Evolutionary conservation across 345 rosid genomes (phyloP).

Genomic region (Populus davidiana): DNA sequence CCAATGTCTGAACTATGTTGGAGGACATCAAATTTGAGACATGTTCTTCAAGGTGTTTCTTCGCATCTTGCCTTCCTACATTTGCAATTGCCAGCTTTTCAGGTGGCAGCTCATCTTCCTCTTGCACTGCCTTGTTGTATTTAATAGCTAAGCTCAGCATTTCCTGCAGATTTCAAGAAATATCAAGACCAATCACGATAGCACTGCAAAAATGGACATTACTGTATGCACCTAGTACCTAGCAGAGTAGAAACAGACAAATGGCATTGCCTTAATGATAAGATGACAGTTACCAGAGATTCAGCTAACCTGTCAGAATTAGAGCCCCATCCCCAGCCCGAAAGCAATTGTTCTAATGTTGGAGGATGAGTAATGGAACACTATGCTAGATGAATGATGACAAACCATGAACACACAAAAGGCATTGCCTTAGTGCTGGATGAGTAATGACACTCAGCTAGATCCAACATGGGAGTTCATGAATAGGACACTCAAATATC

Average conservation of each 20-base stretch:
- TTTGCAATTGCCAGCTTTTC: conserved; percentile 92
- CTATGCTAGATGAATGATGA: background rate
- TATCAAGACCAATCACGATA: background rate
- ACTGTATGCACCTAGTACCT: background rate
- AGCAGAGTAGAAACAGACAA: background rate
- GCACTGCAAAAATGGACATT: background rate
- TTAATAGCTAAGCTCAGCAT: conserved; percentile 78
- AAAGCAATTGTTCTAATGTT: background rate
- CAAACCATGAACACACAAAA: background rate
- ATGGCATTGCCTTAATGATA: background rate
- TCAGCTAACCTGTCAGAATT: background rate
- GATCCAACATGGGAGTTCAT: background rate
- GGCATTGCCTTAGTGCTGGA: background rate
- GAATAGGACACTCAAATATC: background rate
- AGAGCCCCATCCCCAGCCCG: background rate
- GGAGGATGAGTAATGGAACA: background rate
- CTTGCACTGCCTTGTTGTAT: conserved; percentile 96
- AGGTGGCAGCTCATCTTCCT: conserved; percentile 91
- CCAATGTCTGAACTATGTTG: conserved; percentile 92
- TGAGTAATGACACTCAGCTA: background rate
- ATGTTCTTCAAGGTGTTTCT: conserved; percentile 96
- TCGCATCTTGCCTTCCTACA: conserved; percentile 97
- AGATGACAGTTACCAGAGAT: no score
- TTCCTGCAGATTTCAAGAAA: conserved; percentile 53
- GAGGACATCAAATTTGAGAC: conserved; percentile 97